These are phyloP conservation scores for Xylaria grammica DNA, from an alignment of 495 filamentous ascomycete species.

Conservation along the genomic window DNA sequence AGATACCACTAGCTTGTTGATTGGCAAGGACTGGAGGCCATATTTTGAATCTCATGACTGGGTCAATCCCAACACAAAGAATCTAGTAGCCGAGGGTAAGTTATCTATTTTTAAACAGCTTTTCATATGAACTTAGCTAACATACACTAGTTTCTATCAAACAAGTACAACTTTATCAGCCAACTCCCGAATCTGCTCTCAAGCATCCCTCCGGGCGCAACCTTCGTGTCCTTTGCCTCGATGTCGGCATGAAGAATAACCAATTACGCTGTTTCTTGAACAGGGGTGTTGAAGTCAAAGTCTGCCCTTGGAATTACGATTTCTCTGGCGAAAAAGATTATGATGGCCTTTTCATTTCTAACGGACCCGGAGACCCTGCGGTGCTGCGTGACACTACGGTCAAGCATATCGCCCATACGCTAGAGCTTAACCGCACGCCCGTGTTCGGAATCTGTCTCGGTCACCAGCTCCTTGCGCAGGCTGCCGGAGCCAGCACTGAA, in stretches of 20 bases:
- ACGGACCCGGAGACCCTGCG: conserved; percentile 94
- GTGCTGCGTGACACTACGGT: conserved; percentile 73
- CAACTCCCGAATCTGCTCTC: conserved; percentile 63
- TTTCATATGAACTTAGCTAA: conserved; percentile 13
- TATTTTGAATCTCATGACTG: conserved; percentile 79
- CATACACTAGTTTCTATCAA: conserved; percentile 75
- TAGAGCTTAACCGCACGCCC: conserved; percentile 77
- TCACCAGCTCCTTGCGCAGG: conserved; percentile 90
- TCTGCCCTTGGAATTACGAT: conserved; percentile 95
- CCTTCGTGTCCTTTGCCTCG: conserved; percentile 86
- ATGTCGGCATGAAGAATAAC: conserved; percentile 97
- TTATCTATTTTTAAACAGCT: conserved; percentile 35
- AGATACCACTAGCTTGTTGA: conserved; percentile 25
- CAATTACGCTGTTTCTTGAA: conserved; percentile 90
- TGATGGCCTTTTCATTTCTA: conserved; percentile 96
- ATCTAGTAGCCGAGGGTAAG: conserved; percentile 93
- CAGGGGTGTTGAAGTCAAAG: conserved; percentile 91
- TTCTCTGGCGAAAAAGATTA: conserved; percentile 79
- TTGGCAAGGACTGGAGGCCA: conserved; percentile 61
- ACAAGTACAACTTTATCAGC: conserved; percentile 79
- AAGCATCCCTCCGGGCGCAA: conserved; percentile 86
- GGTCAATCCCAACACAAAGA: conserved; percentile 89
- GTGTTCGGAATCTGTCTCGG: conserved; percentile 97
- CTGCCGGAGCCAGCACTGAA: conserved; percentile 81
- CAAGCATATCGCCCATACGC: conserved; percentile 71